A percentile compares a stretch with the other conserved stretches of the same genome.
Conservation (phyloP, 176 grass and related monocot species). For the Canna indica region DNA sequence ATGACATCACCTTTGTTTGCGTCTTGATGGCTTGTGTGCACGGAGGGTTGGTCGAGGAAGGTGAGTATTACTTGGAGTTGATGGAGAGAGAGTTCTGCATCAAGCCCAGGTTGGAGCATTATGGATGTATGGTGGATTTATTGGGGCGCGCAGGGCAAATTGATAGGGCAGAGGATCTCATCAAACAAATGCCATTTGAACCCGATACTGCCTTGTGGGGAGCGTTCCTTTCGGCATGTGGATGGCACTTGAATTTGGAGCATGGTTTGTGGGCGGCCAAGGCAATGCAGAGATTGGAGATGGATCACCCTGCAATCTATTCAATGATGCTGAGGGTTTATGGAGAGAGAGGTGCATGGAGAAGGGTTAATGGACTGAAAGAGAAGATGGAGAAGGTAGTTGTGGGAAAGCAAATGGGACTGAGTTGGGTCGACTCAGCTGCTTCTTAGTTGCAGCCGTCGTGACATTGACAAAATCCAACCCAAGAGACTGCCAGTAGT, state of each 20-base stretch:
- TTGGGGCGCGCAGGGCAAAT: not conserved
- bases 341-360: constrained; percentile 7
- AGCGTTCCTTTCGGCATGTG: not conserved
- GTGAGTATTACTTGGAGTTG: not conserved
- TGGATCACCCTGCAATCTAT: constrained; percentile 8
- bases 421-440: constrained; percentile 1
- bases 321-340: constrained; percentile 6
- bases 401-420: not conserved
- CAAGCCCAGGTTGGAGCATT: not conserved
- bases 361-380: not conserved
- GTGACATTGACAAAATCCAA: too few species aligned
- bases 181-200: not conserved
- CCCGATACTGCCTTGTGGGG: not conserved
- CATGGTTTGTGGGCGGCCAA: not conserved
- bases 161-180: not conserved
- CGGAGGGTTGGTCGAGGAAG: constrained; percentile 2
- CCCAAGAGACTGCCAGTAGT: too few species aligned
- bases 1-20: constrained; percentile 8
- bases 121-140: constrained; percentile 3
- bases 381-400: not conserved
- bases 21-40: constrained; percentile 8
- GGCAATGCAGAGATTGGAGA: constrained; percentile 4
- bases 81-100: not conserved
- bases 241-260: not conserved
- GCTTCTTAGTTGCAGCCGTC: not conserved